These are phyloP conservation scores for Yarrowia deformans DNA, from an alignment of 805 yeast species.

Conservation along the genomic window DNA sequence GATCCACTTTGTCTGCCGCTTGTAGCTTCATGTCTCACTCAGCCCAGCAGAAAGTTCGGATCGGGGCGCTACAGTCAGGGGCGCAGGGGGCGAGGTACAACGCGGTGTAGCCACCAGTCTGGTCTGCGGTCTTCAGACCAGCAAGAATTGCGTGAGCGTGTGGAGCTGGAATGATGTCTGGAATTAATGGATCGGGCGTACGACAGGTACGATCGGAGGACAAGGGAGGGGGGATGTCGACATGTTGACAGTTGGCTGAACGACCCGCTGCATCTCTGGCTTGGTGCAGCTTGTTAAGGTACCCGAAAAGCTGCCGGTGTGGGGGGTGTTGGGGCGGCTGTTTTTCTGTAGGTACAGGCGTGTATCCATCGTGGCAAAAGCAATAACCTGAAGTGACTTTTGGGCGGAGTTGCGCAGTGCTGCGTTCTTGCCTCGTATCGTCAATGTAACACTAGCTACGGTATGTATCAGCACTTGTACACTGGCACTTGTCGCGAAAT, in stretches of 20 bases:
- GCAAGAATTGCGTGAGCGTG: background rate
- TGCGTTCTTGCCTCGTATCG: no score
- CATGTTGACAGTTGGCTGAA: background rate
- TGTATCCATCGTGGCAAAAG: background rate
- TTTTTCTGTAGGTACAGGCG: no score
- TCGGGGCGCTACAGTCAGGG: no score
- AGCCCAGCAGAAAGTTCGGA: no score
- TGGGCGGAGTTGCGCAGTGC: no score
- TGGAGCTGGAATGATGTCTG: background rate
- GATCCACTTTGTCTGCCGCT: no score
- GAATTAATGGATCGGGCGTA: background rate
- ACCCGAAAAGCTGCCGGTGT: slow-evolving; percentile 24
- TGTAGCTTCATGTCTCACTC: no score
- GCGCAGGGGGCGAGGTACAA: no score
- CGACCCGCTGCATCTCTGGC: slow-evolving; percentile 20
- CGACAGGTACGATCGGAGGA: background rate
- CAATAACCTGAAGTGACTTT: background rate
- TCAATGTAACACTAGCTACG: no score
- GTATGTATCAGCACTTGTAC: background rate
- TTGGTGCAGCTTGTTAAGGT: slow-evolving; percentile 16
- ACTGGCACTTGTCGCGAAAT: background rate
- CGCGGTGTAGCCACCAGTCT: no score
- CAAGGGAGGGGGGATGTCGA: background rate
- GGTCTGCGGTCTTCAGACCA: no score
- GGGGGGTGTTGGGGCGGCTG: background rate